Evolutionary conservation across 2,329 filamentous ascomycete species (phyloP), one percentile per base, ranked within the genome.

Genomic region (Colletotrichum noveboracense): DNA sequence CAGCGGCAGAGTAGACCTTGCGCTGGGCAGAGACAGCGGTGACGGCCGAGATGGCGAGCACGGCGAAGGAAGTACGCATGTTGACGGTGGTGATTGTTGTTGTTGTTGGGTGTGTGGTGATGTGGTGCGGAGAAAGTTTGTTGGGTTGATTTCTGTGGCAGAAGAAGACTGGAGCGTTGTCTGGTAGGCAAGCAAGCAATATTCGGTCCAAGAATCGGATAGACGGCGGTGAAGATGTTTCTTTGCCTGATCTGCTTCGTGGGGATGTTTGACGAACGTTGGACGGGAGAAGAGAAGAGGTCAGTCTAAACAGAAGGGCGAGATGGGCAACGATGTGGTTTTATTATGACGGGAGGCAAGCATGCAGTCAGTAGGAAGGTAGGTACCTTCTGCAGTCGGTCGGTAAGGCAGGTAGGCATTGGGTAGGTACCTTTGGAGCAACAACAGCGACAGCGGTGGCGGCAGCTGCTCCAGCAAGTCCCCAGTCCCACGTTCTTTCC

Each of bases 41-140:
- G 24, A 61, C 36, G 36, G 76, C 76, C 76, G 74, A 70, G 48
- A 77, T 38, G 76, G 76, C 76, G 28, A 77, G 66, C 21, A 76
- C 38, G 58, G 70, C 70, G 66, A 76, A 68, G 16, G 70, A 74
- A 62, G 70, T 76, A 66, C 74, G 76, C 76, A 77, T 77, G 62
- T 77, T 73, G 68, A 24, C 64, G 30, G 32, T 60, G 18, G 58
- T 62, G 43, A 52, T 52, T 52, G 43, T 66, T 67, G 66, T 60
- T 24, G 56, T 64, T 62, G 52, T 38, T 38, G 64, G 66, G 52
- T 55, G 65, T 43, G 56, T 52, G 28, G 74, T 65, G 28, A 60
- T 70, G 64, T 72, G 68, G 36, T 60, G 62, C 66, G 52, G 32
- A 16, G n/a, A 21, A 38, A 36, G 56, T 26, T 12, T 70, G 28